Conservation (phyloP, 179 eudicot genomes). For the Heliamphora pulchella region DNA sequence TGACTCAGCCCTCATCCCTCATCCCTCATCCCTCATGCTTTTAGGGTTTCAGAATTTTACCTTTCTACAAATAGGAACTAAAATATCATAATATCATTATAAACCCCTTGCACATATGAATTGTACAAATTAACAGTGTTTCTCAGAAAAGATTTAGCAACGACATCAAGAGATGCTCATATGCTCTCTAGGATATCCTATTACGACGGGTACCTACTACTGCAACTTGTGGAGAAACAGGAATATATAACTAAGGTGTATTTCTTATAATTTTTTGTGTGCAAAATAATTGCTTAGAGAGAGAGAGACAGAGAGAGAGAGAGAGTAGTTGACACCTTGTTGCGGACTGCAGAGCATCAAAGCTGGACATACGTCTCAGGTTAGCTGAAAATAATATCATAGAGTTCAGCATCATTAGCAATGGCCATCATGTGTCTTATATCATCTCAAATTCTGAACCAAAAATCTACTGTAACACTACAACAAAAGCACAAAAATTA, state of each 20-base stretch:
- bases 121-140: background rate
- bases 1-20: too few relatives aligned
- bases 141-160: background rate
- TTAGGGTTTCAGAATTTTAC: too few relatives aligned
- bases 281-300: background rate
- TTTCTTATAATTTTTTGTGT: background rate
- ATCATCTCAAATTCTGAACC: constrained; percentile 2
- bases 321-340: constrained; percentile 42
- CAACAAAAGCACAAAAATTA: background rate
- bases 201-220: background rate
- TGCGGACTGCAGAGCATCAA: constrained; percentile 82
- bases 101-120: background rate
- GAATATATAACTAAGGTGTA: background rate
- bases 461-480: background rate
- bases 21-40: too few relatives aligned
- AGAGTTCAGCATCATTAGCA: constrained; percentile 18
- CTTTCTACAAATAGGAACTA: background rate
- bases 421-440: background rate
- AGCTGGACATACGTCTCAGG: constrained; percentile 68
- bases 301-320: background rate
- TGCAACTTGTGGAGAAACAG: background rate
- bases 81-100: background rate
- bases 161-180: background rate
- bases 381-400: constrained; percentile 55
- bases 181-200: background rate